Conservation (phyloP, 2,329 filamentous ascomycete genomes). For the Harringtonia lauricola region DNA sequence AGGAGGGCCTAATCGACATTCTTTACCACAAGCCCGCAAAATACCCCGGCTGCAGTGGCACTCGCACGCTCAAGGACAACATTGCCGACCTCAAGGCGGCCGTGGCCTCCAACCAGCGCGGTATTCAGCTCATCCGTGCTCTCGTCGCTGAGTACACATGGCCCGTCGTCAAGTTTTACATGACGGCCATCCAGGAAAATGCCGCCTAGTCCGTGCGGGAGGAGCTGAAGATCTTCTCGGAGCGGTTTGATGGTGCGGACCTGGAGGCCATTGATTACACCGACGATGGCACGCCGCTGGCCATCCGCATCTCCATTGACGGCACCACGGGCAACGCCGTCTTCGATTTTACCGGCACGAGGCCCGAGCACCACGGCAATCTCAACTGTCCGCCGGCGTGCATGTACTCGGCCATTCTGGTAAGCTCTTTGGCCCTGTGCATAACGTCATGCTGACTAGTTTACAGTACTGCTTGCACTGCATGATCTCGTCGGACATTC, state of each 20-base stretch:
- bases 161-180: slow-evolving; percentile 36
- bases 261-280: slow-evolving; percentile 25
- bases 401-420: slow-evolving; percentile 21
- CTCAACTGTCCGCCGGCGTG: slow-evolving; percentile 4
- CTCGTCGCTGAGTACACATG: slow-evolving; percentile 58
- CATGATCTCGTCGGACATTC: slow-evolving; percentile 23
- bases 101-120: slow-evolving; percentile 64
- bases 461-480: slow-evolving; percentile 24
- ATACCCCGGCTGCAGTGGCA: slow-evolving; percentile 58
- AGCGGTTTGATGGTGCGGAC: slow-evolving; percentile 32
- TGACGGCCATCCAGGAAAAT: slow-evolving; percentile 66
- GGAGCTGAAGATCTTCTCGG: slow-evolving; percentile 52
- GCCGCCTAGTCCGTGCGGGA: slow-evolving; percentile 62
- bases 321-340: slow-evolving; percentile 18
- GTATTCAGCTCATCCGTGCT: slow-evolving; percentile 57
- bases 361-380: slow-evolving; percentile 22
- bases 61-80: slow-evolving; percentile 62
- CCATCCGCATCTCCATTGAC: slow-evolving; percentile 21
- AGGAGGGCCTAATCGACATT: slow-evolving; percentile 55
- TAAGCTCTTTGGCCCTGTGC: no score
- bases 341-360: slow-evolving; percentile 26
- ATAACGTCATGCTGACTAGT: no score
- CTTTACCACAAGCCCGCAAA: slow-evolving; percentile 55
- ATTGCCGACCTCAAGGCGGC: slow-evolving; percentile 66
- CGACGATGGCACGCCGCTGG: slow-evolving; percentile 26